Percentiles rank a stretch among this genome's conserved stretches.
Conservation (phyloP, 345 rosid genomes). For the Bruguiera sexangula region DNA sequence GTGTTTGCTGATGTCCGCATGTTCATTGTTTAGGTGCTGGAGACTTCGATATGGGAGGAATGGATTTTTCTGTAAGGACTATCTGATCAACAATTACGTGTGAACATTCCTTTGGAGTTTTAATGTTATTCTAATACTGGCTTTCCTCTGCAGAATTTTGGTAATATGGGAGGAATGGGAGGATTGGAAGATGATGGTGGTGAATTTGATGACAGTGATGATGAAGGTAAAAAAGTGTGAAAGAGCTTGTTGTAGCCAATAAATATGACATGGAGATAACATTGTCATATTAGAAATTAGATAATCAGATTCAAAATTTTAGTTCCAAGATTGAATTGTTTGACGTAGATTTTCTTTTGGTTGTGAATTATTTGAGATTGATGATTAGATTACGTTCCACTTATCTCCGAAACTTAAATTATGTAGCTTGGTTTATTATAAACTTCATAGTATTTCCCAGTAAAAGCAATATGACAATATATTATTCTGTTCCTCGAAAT, state of each 20-base stretch:
- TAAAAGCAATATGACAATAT: too few species aligned
- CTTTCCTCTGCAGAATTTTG: constrained; percentile 35
- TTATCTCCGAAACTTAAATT: background rate
- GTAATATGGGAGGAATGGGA: constrained; percentile 38
- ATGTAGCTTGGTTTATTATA: background rate
- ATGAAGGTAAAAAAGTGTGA: constrained; percentile 56
- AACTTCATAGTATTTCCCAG: too few species aligned
- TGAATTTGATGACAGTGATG: constrained; percentile 83
- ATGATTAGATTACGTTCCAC: background rate
- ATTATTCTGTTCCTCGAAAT: too few species aligned
- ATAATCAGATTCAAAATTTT: too few species aligned
- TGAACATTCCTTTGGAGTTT: background rate
- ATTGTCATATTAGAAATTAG: background rate
- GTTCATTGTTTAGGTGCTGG: constrained; percentile 44
- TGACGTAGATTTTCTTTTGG: background rate
- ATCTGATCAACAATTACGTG: background rate
- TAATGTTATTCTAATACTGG: background rate
- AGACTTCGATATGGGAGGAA: constrained; percentile 62
- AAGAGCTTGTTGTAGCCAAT: background rate
- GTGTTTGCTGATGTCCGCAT: background rate
- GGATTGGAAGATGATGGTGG: constrained; percentile 39
- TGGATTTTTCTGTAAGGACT: constrained; percentile 66
- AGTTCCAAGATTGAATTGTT: too few species aligned
- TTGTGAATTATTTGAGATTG: background rate
- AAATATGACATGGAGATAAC: background rate